Base-by-base conservation (phyloP, 805 yeast species). In the Candida boidinii region DNA sequence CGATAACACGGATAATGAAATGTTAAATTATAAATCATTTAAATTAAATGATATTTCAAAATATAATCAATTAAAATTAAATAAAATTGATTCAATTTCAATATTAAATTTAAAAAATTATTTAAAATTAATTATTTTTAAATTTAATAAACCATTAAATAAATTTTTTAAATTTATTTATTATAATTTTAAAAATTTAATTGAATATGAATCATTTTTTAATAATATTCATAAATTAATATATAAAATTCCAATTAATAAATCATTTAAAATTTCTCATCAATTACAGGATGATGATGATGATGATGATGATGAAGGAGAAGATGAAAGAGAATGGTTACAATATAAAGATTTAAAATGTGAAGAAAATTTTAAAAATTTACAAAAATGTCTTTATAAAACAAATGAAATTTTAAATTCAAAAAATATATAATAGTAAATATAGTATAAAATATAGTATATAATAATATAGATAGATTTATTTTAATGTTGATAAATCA, bases 401-500 rank as follows among this genome's bases (percentile, higher is more conserved):
- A 26, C 16, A 17, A 4, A 5, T 9, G 13, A 26, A 4, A 6
- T 8, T 26, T 12, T 26, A 4, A 17, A 26, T 5, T 8, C 15
- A 16, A 15, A 24, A 14, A 5, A 5, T 13, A 13, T 16, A 11
- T 10, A 16, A 8, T 25, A 25, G 4, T 7, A 14, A 9, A 25
- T 25, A 17, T 7, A 25, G 10, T 13, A 7, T 8, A 14, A 6
- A 12, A 5, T 13, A n/a, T 11, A 19, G 21, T 19, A 7, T 19
- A 9, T 7, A 9, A 7, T 19, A 7, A 19, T 7, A 9, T 19
- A 9, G 21, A 19, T 19, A 9, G 8, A 5, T 5, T 26, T 19
- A 35, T 26, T 55, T 56, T 40, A 62, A 46, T 13, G 50, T 42
- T 11, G 36, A 28, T 33, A 60, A 46, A 29, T 55, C 61, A 34